These are phyloP conservation scores for Cryptococcus sp. DNA, from an alignment of 1,284 basidiomycete species.

Conservation along the genomic window DNA sequence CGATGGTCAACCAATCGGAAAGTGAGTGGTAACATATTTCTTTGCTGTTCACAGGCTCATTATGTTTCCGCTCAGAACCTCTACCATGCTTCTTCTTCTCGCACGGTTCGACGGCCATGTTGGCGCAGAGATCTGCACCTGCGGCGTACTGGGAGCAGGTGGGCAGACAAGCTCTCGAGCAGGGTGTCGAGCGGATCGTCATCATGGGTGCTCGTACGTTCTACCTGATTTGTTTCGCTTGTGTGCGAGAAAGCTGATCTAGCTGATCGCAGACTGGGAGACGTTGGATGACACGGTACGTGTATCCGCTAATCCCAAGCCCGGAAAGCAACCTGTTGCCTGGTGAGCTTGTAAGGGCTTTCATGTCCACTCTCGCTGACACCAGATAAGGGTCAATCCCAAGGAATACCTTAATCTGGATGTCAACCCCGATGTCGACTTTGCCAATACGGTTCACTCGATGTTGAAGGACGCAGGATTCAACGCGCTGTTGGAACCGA, in stretches of 20 bases:
- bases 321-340: not conserved
- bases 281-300: not conserved
- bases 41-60: too few relatives aligned
- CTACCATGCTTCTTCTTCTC: slow-evolving; percentile 2
- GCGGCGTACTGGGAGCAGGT: not conserved
- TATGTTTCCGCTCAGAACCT: not conserved
- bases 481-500: not conserved
- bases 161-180: not conserved
- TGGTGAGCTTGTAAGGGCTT: not conserved
- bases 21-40: too few relatives aligned
- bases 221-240: too few relatives aligned
- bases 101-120: slow-evolving; percentile 1
- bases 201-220: slow-evolving; percentile 1
- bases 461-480: not conserved
- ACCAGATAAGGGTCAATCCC: not conserved
- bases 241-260: too few relatives aligned
- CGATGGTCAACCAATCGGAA: too few relatives aligned
- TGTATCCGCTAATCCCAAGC: not conserved
- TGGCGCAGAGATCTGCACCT: not conserved
- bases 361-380: not conserved
- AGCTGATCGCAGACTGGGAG: not conserved
- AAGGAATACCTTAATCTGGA: not conserved
- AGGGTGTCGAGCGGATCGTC: not conserved
- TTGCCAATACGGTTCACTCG: not conserved
- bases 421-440: slow-evolving; percentile 1